A percentile compares a stretch with the other conserved stretches of the same genome.
phyloP scores from a whole-genome alignment of 495 filamentous ascomycete genomes.

The Penicillium diatomitis region DNA sequence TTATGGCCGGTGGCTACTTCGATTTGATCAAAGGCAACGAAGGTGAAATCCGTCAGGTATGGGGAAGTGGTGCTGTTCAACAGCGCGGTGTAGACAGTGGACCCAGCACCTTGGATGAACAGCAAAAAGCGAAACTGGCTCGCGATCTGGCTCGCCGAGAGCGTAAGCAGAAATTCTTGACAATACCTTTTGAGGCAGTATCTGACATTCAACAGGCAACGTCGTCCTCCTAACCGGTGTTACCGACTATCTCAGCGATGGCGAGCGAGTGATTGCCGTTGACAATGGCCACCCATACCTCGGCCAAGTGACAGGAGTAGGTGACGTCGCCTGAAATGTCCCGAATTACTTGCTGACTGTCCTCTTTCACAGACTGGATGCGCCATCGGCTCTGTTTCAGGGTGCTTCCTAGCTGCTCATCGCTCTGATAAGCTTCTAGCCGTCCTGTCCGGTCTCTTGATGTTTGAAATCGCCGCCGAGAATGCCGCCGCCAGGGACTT shows the following conservation, averaged over 20 bases:
- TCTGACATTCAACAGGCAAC: slow-evolving; percentile 31
- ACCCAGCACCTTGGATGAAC: slow-evolving; percentile 40
- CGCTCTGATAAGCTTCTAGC: slow-evolving; percentile 55
- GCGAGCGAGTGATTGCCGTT: slow-evolving; percentile 53
- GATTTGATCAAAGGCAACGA: slow-evolving; percentile 94
- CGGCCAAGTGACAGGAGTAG: slow-evolving; percentile 68
- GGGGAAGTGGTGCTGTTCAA: slow-evolving; percentile 41
- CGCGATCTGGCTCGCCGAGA: slow-evolving; percentile 56
- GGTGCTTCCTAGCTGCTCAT: slow-evolving; percentile 57
- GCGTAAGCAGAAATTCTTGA: slow-evolving; percentile 12
- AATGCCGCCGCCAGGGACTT: slow-evolving; percentile 50
- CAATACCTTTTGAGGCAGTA: too few species aligned
- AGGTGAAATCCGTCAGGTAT: slow-evolving; percentile 72
- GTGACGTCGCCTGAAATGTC: slow-evolving; percentile 1
- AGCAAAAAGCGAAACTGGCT: slow-evolving; percentile 52
- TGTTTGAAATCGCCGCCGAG: slow-evolving; percentile 84
- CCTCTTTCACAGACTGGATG: slow-evolving; percentile 55
- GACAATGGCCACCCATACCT: slow-evolving; percentile 72
- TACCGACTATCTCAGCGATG: slow-evolving; percentile 72
- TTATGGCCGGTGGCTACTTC: slow-evolving; percentile 70
- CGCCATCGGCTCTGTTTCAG: slow-evolving; percentile 71
- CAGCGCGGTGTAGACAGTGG: slow-evolving; percentile 87
- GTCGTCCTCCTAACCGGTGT: slow-evolving; percentile 81
- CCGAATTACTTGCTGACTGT: slow-evolving; percentile 1
- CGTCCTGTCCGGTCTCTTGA: slow-evolving; percentile 60